These are phyloP conservation scores for Pleurotus sapidus DNA, from an alignment of 768 basidiomycete genomes.

Conservation along the genomic window DNA sequence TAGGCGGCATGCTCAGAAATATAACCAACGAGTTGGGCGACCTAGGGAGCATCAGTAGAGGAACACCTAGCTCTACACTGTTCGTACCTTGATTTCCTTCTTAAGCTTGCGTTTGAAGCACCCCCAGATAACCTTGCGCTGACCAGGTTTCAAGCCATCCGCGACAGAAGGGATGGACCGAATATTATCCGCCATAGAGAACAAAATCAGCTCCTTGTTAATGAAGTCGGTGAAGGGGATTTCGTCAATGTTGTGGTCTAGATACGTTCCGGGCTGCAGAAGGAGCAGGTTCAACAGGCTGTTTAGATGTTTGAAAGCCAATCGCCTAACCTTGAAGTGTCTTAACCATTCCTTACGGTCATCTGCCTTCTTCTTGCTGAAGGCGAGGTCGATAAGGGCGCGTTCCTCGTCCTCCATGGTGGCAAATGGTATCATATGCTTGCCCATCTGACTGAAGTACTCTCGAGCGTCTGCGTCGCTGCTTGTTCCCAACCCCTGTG, in stretches of 20 bases:
- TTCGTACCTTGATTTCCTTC: slow-evolving; percentile 79
- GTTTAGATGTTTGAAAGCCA: background rate
- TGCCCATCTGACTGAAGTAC: slow-evolving; percentile 90
- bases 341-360: slow-evolving; percentile 98
- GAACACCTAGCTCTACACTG: background rate
- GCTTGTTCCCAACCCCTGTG: slow-evolving; percentile 93
- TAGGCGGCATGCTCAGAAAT: slow-evolving; percentile 92
- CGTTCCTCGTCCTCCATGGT: slow-evolving; percentile 78
- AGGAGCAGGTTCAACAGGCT: background rate
- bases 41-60: slow-evolving; percentile 36
- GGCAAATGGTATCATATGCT: slow-evolving; percentile 93
- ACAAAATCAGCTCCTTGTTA: slow-evolving; percentile 95
- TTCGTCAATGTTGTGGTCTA: slow-evolving; percentile 85
- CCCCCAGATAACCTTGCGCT: slow-evolving; percentile 94
- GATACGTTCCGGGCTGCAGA: slow-evolving; percentile 83
- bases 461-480: slow-evolving; percentile 84
- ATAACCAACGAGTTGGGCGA: slow-evolving; percentile 94
- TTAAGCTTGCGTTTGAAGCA: slow-evolving; percentile 95
- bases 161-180: slow-evolving; percentile 94
- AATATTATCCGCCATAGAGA: slow-evolving; percentile 99
- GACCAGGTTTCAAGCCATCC: slow-evolving; percentile 96
- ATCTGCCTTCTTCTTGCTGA: slow-evolving; percentile 99
- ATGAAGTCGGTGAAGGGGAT: slow-evolving; percentile 94
- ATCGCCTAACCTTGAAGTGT: slow-evolving; percentile 67
- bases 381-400: slow-evolving; percentile 92